Percentiles rank a stretch among this genome's conserved stretches.
These are phyloP conservation scores for Starmerella riodocensis DNA, from an alignment of 805 yeast genomes.

Conservation along the genomic window DNA sequence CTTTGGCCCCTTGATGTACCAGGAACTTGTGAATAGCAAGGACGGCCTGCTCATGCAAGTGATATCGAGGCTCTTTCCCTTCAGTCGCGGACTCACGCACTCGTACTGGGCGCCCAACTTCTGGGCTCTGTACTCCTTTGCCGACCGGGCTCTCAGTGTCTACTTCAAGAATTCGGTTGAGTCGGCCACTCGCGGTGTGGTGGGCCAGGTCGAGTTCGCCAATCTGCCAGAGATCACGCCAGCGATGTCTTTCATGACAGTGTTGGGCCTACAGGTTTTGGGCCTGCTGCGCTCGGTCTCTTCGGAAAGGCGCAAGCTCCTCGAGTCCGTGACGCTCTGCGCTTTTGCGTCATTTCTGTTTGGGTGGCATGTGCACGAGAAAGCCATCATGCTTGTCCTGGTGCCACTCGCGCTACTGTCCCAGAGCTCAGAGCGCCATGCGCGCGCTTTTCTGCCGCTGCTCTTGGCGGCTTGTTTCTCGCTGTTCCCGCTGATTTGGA, in stretches of 20 bases:
- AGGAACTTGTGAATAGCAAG: constrained; percentile 44
- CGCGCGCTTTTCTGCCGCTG: constrained; percentile 57
- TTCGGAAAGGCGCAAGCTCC: constrained; percentile 36
- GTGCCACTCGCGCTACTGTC: constrained; percentile 76
- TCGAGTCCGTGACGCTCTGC: constrained; percentile 77
- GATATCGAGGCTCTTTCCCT: constrained; percentile 68
- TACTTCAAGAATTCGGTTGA: constrained; percentile 24
- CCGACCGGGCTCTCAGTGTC: constrained; percentile 50
- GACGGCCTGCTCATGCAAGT: constrained; percentile 49
- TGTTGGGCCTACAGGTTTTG: constrained; percentile 71
- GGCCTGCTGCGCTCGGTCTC: constrained; percentile 36
- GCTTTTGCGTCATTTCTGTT: constrained; percentile 83
- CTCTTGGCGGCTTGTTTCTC: constrained; percentile 76
- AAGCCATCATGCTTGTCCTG: constrained; percentile 80
- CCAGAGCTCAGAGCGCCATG: constrained; percentile 53
- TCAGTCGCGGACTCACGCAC: constrained; percentile 87
- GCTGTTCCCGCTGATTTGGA: constrained; percentile 72
- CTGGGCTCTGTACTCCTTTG: constrained; percentile 86
- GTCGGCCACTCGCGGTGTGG: constrained; percentile 69
- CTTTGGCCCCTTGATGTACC: constrained; percentile 36
- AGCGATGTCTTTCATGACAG: constrained; percentile 56
- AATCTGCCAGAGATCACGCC: constrained; percentile 76
- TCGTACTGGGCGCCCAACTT: constrained; percentile 98
- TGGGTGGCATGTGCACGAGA: constrained; percentile 99
- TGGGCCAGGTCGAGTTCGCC: constrained; percentile 76